Evolutionary conservation across 805 yeast genomes (phyloP).

Genomic region (Pichia insulana): DNA sequence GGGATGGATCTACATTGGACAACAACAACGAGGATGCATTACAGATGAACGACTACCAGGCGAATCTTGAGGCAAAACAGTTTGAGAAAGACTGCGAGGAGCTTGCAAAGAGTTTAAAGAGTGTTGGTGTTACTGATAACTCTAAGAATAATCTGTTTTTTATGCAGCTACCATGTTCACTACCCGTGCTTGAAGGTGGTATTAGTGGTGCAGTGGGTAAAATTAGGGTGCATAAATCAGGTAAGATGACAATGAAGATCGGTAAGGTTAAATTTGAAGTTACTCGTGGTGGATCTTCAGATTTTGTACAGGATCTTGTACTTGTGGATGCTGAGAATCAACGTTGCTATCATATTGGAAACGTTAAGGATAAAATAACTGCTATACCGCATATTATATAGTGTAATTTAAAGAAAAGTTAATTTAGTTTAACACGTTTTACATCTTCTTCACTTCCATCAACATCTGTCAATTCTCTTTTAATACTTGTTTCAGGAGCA

Average conservation of each 20-base stretch:
- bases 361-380: constrained; percentile 45
- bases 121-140: constrained; percentile 8
- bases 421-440: constrained; percentile 17
- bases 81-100: constrained; percentile 31
- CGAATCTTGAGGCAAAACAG: constrained; percentile 28
- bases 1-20: too few species aligned
- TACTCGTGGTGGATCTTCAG: constrained; percentile 58
- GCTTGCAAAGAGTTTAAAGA: constrained; percentile 10
- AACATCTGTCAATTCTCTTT: background rate
- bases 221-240: constrained; percentile 73
- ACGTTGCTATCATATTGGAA: constrained; percentile 43
- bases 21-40: constrained; percentile 7
- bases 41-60: constrained; percentile 24
- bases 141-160: constrained; percentile 16
- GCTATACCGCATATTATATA: constrained; percentile 39
- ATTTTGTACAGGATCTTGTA: constrained; percentile 67
- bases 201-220: constrained; percentile 60
- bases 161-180: constrained; percentile 25
- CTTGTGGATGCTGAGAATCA: constrained; percentile 31
- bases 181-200: constrained; percentile 18
- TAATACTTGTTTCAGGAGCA: background rate
- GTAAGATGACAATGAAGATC: constrained; percentile 64
- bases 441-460: constrained; percentile 8
- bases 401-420: background rate
- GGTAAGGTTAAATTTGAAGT: constrained; percentile 67